phyloP scores from a whole-genome alignment of 2,329 filamentous ascomycete genomes.

The Cercospora nicotianae region DNA sequence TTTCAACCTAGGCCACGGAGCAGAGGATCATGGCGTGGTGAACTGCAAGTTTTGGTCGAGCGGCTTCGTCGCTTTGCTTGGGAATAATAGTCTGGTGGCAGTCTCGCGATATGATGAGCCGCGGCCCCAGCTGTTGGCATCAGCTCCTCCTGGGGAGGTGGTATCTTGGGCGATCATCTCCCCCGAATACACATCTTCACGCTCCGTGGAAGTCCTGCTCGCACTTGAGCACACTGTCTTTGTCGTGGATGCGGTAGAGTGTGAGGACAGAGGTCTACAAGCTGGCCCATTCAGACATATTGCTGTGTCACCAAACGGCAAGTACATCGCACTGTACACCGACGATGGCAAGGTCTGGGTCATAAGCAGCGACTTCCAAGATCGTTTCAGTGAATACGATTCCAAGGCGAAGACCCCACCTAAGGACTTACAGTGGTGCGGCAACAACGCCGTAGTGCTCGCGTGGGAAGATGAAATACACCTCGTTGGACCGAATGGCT shows the following conservation, averaged over 20 bases:
- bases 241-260: constrained; percentile 82
- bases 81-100: constrained; percentile 81
- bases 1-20: constrained; percentile 84
- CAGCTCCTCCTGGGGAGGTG: constrained; percentile 73
- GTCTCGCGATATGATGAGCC: constrained; percentile 92
- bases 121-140: constrained; percentile 76
- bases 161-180: constrained; percentile 88
- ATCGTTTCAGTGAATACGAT: constrained; percentile 86
- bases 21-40: constrained; percentile 82
- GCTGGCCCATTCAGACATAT: constrained; percentile 92
- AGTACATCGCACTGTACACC: constrained; percentile 84
- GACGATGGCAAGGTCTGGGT: constrained; percentile 84
- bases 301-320: constrained; percentile 85
- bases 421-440: constrained; percentile 91
- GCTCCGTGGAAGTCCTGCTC: constrained; percentile 88
- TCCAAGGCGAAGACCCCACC: constrained; percentile 82
- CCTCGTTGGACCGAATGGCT: constrained; percentile 80
- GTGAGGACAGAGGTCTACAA: constrained; percentile 85
- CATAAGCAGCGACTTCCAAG: constrained; percentile 92
- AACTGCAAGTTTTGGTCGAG: constrained; percentile 89
- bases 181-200: constrained; percentile 82
- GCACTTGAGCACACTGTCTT: constrained; percentile 83
- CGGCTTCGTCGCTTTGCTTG: constrained; percentile 89
- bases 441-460: constrained; percentile 87
- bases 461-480: constrained; percentile 99